Conservation (phyloP, 768 basidiomycete species). For the Astraeus odoratus region DNA sequence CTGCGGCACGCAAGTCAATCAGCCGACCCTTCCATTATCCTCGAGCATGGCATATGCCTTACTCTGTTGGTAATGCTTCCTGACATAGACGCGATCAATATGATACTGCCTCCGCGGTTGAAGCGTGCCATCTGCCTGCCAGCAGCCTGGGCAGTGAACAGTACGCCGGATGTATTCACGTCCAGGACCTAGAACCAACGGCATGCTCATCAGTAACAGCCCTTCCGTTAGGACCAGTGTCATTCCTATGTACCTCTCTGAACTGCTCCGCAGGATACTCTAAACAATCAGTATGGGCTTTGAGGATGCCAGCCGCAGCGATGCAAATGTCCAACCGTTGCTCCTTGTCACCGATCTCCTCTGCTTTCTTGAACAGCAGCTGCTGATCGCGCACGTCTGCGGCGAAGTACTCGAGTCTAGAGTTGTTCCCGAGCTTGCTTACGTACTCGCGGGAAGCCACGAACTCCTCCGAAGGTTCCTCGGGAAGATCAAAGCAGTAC, state of each 20-base stretch:
- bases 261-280: conserved; percentile 62
- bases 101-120: conserved; percentile 44
- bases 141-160: conserved; percentile 57
- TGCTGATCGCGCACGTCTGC: conserved; percentile 63
- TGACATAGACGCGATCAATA: conserved; percentile 55
- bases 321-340: conserved; percentile 69
- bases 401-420: conserved; percentile 53
- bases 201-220: conserved; percentile 1
- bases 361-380: conserved; percentile 47
- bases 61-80: conserved; percentile 70
- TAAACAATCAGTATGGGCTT: conserved; percentile 52
- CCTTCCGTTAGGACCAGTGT: neutral
- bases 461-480: conserved; percentile 53
- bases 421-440: conserved; percentile 33
- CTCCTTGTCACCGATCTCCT: conserved; percentile 59
- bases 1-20: conserved; percentile 28
- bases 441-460: conserved; percentile 46
- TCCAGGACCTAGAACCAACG: conserved; percentile 45
- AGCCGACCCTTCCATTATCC: neutral
- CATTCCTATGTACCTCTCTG: conserved; percentile 38
- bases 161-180: conserved; percentile 56
- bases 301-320: conserved; percentile 72
- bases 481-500: conserved; percentile 63
- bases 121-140: conserved; percentile 50
- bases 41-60: conserved; percentile 5